Evolutionary conservation across 2,329 filamentous ascomycete genomes (phyloP).

Genomic region (Aspergillus thermomutatus): DNA sequence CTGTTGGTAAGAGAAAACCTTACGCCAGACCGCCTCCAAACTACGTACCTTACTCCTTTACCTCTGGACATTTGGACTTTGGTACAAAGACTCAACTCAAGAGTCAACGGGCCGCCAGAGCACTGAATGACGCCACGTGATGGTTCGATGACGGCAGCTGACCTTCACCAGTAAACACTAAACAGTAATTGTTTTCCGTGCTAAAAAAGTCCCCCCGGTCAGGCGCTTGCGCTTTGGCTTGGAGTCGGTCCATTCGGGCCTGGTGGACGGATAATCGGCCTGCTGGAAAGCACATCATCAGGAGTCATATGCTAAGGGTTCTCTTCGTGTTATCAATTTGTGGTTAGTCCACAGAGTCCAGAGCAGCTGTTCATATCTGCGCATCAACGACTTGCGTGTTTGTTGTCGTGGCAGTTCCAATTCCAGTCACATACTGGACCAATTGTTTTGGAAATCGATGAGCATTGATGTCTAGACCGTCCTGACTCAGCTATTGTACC

Average conservation of each 20-base stretch:
- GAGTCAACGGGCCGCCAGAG: slow-evolving; percentile 10
- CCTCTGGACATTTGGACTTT: background rate
- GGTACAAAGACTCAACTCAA: background rate
- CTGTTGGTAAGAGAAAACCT: slow-evolving; percentile 9
- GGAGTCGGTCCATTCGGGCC: background rate
- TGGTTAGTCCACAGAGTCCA: background rate
- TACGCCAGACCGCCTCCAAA: slow-evolving; percentile 13
- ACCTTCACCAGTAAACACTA: slow-evolving; percentile 11
- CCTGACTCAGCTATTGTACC: background rate
- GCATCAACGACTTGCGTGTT: background rate
- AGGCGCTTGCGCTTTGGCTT: background rate
- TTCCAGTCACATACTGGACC: too few species aligned
- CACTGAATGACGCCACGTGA: slow-evolving; percentile 28
- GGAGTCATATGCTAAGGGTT: background rate
- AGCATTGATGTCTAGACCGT: background rate
- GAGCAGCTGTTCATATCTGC: background rate
- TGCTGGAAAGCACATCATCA: background rate
- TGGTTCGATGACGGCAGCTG: slow-evolving; percentile 24
- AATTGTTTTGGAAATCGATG: too few species aligned
- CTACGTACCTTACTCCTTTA: background rate
- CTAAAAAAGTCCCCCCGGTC: slow-evolving; percentile 7
- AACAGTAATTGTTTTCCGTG: background rate
- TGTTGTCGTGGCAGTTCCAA: background rate
- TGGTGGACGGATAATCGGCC: background rate
- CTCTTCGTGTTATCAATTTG: background rate